A percentile compares a stretch with the other conserved stretches of the same genome.
These are phyloP conservation scores for Aciculosporium take DNA, from an alignment of 2,329 filamentous ascomycete genomes.

Conservation along the genomic window DNA sequence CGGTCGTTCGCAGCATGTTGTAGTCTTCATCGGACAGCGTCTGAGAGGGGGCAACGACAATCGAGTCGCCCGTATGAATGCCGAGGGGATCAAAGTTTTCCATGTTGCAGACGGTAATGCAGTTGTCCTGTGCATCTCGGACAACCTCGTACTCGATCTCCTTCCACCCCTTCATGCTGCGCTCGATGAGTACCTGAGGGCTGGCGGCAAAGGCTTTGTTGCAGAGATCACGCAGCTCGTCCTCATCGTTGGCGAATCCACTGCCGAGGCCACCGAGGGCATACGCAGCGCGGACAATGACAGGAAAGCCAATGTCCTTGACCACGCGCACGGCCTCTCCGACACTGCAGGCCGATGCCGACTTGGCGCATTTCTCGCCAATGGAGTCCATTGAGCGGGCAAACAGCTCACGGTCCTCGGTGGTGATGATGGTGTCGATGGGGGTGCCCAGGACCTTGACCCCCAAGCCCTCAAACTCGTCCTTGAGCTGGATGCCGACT, in stretches of 20 bases:
- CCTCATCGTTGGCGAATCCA: constrained; percentile 83
- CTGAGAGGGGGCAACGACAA: constrained; percentile 93
- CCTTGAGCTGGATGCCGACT: constrained; percentile 93
- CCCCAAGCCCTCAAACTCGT: constrained; percentile 84
- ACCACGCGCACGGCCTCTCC: constrained; percentile 83
- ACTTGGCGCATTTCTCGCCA: constrained; percentile 94
- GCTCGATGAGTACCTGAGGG: constrained; percentile 90
- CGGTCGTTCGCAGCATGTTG: constrained; percentile 96
- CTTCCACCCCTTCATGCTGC: constrained; percentile 99
- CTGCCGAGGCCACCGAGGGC: constrained; percentile 88
- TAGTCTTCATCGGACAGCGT: constrained; percentile 96
- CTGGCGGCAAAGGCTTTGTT: constrained; percentile 89
- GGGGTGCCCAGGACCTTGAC: constrained; percentile 92
- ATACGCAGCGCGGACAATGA: constrained; percentile 94
- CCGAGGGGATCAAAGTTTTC: constrained; percentile 98
- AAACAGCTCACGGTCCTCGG: constrained; percentile 93
- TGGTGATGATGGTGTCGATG: constrained; percentile 96
- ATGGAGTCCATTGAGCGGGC: constrained; percentile 98
- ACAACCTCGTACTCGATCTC: constrained; percentile 99
- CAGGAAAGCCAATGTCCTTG: constrained; percentile 84
- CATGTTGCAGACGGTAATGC: constrained; percentile 99
- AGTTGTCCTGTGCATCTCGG: constrained; percentile 89
- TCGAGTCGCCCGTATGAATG: constrained; percentile 95
- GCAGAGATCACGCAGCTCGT: constrained; percentile 74
- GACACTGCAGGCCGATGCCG: constrained; percentile 75